Percentiles rank a stretch among this genome's conserved stretches.
These are phyloP conservation scores for Vicia villosa DNA, from an alignment of 306 rosid species.

Conservation along the genomic window DNA sequence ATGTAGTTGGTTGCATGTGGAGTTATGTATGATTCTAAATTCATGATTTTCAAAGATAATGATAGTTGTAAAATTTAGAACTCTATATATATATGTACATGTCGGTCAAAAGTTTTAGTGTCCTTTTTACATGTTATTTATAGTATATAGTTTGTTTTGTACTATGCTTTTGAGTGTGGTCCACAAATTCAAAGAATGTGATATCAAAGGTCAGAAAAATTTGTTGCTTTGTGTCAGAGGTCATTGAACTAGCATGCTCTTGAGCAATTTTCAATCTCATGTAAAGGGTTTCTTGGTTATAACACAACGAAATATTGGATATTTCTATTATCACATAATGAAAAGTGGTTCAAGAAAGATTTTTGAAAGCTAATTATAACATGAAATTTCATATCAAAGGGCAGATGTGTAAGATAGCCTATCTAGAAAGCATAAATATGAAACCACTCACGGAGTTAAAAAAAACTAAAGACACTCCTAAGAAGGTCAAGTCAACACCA, in stretches of 20 bases:
- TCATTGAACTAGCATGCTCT: conserved; percentile 42
- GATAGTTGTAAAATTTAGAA: conserved; percentile 8
- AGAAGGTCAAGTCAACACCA: too few species aligned
- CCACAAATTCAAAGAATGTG: conserved; percentile 36
- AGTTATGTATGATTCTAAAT: conserved; percentile 10
- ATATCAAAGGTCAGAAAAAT: conserved; percentile 30
- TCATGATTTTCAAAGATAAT: conserved; percentile 20
- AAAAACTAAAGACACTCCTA: too few species aligned
- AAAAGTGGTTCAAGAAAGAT: too few species aligned
- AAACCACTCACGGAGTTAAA: too few species aligned
- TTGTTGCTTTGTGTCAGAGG: conserved; percentile 44
- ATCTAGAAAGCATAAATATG: too few species aligned
- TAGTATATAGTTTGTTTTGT: conserved; percentile 21
- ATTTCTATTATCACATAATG: too few species aligned
- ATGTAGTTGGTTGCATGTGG: conserved; percentile 9
- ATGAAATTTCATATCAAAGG: too few species aligned
- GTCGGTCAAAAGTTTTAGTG: conserved; percentile 20
- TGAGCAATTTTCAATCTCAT: conserved; percentile 29
- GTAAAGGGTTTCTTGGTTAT: conserved; percentile 23
- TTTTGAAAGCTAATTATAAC: too few species aligned
- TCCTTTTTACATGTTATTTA: conserved; percentile 25
- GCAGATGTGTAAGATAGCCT: too few species aligned
- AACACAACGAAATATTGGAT: too few species aligned
- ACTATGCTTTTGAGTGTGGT: conserved; percentile 24
- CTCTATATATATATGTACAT: conserved; percentile 5